These are phyloP conservation scores for Cytospora mali DNA, from an alignment of 2,329 filamentous ascomycete genomes.

Conservation along the genomic window DNA sequence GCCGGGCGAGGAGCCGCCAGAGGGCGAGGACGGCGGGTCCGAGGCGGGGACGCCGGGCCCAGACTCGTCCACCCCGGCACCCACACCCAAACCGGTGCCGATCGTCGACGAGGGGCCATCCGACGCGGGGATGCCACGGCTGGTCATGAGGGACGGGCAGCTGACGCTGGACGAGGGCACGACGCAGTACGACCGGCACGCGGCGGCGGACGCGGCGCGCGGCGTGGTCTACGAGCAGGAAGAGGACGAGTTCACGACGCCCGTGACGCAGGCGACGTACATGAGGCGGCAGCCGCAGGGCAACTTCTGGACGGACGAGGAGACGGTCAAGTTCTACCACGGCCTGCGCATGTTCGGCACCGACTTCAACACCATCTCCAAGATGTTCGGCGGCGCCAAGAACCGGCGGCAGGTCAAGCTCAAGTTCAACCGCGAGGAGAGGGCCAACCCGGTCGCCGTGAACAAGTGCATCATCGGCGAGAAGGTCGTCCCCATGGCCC, in stretches of 20 bases:
- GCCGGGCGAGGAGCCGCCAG: constrained; percentile 17
- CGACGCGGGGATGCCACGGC: constrained; percentile 46
- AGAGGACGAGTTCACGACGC: constrained; percentile 76
- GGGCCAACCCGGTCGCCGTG: constrained; percentile 64
- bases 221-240: constrained; percentile 65
- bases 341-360: constrained; percentile 77
- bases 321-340: constrained; percentile 76
- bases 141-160: constrained; percentile 70
- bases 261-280: constrained; percentile 70
- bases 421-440: constrained; percentile 82
- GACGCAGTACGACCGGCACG: constrained; percentile 69
- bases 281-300: constrained; percentile 63
- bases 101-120: constrained; percentile 31
- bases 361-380: constrained; percentile 78
- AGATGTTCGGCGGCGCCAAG: constrained; percentile 69
- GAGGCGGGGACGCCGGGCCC: constrained; percentile 26
- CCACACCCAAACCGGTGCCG: constrained; percentile 34
- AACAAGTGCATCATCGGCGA: constrained; percentile 64
- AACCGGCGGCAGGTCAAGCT: constrained; percentile 75
- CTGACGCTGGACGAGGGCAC: constrained; percentile 72
- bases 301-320: constrained; percentile 70
- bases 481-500: constrained; percentile 59
- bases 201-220: constrained; percentile 56
- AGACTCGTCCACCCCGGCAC: constrained; percentile 29
- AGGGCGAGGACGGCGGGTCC: constrained; percentile 28